phyloP scores from a whole-genome alignment of 2,329 filamentous ascomycete genomes.

The Pseudopyricularia javanii region DNA sequence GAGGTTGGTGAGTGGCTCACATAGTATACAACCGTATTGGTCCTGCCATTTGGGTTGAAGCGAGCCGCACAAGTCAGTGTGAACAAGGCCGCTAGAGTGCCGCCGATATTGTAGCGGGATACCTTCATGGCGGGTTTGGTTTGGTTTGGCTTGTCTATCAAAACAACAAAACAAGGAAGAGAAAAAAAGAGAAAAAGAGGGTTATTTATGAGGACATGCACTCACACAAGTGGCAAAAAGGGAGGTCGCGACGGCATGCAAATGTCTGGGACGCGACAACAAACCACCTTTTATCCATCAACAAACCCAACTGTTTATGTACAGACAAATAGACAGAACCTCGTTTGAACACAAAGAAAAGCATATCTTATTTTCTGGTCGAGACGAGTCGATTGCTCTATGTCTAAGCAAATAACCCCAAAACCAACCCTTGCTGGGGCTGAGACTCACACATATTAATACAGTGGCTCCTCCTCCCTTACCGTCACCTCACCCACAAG shows the following conservation, averaged over 20 bases:
- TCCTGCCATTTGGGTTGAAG: slow-evolving; percentile 19
- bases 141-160: neutral
- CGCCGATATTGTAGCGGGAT: neutral
- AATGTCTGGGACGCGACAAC: neutral
- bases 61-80: neutral
- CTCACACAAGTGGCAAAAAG: neutral
- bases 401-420: slow-evolving; percentile 20
- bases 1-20: slow-evolving; percentile 13
- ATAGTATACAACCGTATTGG: slow-evolving; percentile 29
- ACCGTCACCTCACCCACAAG: neutral
- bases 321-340: neutral
- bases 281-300: neutral
- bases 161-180: neutral
- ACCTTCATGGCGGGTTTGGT: neutral
- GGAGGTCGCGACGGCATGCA: neutral
- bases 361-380: slow-evolving; percentile 1
- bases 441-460: slow-evolving; percentile 18
- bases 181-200: neutral
- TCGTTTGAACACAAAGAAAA: neutral
- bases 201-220: neutral
- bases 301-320: neutral
- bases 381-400: slow-evolving; percentile 16
- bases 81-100: neutral
- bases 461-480: slow-evolving; percentile 9
- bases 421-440: slow-evolving; percentile 25